Evolutionary conservation across 805 yeast genomes (phyloP), one percentile per base, ranked within the genome.

Genomic region (Aciculoconidium aculeatum): DNA sequence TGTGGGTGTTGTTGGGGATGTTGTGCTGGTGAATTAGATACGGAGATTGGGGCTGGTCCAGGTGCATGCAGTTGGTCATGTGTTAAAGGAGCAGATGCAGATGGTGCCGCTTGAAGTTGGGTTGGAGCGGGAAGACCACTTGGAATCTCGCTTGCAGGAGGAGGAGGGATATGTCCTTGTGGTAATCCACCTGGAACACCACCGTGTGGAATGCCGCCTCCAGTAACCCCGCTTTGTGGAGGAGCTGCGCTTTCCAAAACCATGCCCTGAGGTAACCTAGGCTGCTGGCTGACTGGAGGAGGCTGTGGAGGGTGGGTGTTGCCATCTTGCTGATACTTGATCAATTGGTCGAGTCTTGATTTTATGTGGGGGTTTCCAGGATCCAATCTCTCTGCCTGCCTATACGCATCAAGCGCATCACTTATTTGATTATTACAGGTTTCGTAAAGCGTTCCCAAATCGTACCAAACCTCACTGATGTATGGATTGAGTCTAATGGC

Each of bases 381-480:
- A 51, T 92, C 97, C 43, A 92, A 74, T 30, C 94, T 77, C 19
- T 94, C 95, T 4, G 98, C 98, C 41, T 94, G 92, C 48, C 84
- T 84, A 53, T 92, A 92, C 2, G 98, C 98, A 58, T 92, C 97
- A 40, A 92, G 65, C 1, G 98, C 98, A 55, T 92, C 98, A 36
- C 80, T 73, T 36, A 87, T 72, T 61, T 92, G 98, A 61, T 90
- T 88, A 60, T 88, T 92, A 63, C 98, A 92, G 19, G 96, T 86
- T 60, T 92, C 98, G 56, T 92, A 92, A 23, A 92, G 65, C 5
- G 97, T 92, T 35, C 98, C 98, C 51, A 92, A 71, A 59, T 92
- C 98, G 59, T 92, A 92, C 98, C 98, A 92, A 15, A 92, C 98
- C 58, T 92, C 98, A 36, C 92, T 77, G 42, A 92, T 82, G 64